These are phyloP conservation scores for Neonectria sp. DNA, from an alignment of 2,329 filamentous ascomycete genomes.

Conservation along the genomic window DNA sequence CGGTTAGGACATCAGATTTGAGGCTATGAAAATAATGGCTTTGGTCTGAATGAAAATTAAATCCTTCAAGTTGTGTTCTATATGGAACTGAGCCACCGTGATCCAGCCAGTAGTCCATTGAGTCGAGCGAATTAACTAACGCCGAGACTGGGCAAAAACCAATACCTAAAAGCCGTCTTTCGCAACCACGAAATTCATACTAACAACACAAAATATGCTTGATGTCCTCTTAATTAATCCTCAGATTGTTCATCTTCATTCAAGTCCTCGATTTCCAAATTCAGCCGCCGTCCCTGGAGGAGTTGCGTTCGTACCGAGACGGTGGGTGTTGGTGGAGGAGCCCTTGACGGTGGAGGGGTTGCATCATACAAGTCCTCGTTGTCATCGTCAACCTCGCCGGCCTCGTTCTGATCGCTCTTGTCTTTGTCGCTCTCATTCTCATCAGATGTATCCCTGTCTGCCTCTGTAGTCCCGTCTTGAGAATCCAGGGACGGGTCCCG, in stretches of 20 bases:
- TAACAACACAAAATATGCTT: background rate
- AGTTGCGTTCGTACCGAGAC: background rate
- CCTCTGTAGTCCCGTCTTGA: background rate
- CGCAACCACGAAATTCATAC: background rate
- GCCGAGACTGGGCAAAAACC: background rate
- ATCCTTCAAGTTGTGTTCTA: constrained; percentile 47
- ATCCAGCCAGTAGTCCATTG: constrained; percentile 2
- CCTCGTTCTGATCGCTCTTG: background rate
- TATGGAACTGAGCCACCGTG: constrained; percentile 6
- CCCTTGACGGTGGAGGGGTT: background rate
- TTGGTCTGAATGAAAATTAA: constrained; percentile 58
- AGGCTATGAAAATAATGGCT: constrained; percentile 57
- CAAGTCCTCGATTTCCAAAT: background rate
- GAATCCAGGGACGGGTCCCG: constrained; percentile 1
- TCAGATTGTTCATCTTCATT: background rate
- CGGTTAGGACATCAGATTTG: constrained; percentile 57
- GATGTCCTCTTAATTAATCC: too few species aligned
- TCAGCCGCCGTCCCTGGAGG: background rate
- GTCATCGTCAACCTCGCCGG: background rate
- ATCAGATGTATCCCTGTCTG: background rate
- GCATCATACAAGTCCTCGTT: constrained; percentile 27
- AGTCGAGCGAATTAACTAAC: constrained; percentile 5
- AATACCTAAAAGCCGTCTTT: background rate
- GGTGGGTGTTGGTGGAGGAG: background rate
- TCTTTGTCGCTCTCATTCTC: background rate